Conservation (phyloP, 345 rosid species). For the Citrus maxima region DNA sequence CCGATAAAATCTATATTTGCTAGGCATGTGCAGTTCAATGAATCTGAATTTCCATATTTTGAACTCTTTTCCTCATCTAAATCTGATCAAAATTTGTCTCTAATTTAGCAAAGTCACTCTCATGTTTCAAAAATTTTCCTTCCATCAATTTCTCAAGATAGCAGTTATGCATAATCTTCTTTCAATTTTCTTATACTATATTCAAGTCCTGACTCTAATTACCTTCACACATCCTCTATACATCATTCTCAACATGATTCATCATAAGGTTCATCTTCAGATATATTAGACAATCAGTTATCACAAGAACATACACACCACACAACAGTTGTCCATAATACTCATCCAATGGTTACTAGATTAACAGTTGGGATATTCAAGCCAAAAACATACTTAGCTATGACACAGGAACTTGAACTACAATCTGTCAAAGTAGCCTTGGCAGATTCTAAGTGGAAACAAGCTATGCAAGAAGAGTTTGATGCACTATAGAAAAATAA, state of each 20-base stretch:
- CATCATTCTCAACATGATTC: no score
- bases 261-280: no score
- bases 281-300: no score
- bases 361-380: background rate
- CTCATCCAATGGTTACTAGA: background rate
- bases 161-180: rapidly evolving
- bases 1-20: background rate
- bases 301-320: background rate
- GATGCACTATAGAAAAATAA: background rate
- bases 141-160: no score
- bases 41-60: background rate
- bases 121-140: no score
- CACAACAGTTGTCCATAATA: rapidly evolving
- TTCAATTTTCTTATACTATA: no score
- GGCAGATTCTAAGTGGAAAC: background rate
- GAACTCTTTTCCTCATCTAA: background rate
- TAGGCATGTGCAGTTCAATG: background rate
- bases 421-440: background rate
- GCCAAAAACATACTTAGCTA: background rate
- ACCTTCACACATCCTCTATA: no score
- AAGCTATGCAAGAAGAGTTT: background rate
- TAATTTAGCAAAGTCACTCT: no score
- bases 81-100: no score
- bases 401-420: background rate
- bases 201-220: no score